Percentiles rank a stretch among this genome's conserved stretches.
Evolutionary conservation across 1,284 basidiomycete genomes (phyloP).

Genomic region (Anthracocystis setariae): DNA sequence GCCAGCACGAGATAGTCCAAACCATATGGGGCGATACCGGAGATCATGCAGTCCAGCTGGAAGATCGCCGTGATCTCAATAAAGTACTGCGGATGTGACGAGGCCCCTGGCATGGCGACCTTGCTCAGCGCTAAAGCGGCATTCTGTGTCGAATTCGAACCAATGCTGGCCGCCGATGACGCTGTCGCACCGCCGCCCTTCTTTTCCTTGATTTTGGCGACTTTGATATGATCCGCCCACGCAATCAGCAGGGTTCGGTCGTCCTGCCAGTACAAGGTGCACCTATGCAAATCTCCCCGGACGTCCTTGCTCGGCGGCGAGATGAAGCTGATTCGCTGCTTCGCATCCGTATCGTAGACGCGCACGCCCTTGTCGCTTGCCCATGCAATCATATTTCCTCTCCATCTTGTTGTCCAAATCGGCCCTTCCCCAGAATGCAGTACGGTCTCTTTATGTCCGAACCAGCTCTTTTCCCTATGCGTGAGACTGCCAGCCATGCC

Average conservation of each 20-base stretch:
- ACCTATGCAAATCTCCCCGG: constrained; percentile 91
- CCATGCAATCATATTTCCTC: constrained; percentile 89
- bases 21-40: constrained; percentile 84
- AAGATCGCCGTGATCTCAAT: constrained; percentile 92
- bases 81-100: constrained; percentile 41
- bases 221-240: constrained; percentile 94
- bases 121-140: constrained; percentile 30
- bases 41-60: constrained; percentile 93
- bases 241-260: constrained; percentile 85
- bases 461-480: constrained; percentile 93
- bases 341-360: constrained; percentile 85
- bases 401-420: constrained; percentile 91
- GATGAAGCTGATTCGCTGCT: constrained; percentile 85
- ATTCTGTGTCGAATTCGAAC: constrained; percentile 25
- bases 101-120: constrained; percentile 21
- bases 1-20: constrained; percentile 80
- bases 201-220: constrained; percentile 71
- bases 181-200: constrained; percentile 7
- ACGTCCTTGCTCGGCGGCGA: constrained; percentile 83
- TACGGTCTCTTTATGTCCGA: constrained; percentile 89
- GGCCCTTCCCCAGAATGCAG: constrained; percentile 91
- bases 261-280: constrained; percentile 89
- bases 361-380: constrained; percentile 96
- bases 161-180: constrained; percentile 22
- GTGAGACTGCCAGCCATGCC: constrained; percentile 89